Percentiles rank a stretch among this genome's conserved stretches.
Evolutionary conservation across 345 rosid species (phyloP).

Genomic region (Ceriops decandra): DNA sequence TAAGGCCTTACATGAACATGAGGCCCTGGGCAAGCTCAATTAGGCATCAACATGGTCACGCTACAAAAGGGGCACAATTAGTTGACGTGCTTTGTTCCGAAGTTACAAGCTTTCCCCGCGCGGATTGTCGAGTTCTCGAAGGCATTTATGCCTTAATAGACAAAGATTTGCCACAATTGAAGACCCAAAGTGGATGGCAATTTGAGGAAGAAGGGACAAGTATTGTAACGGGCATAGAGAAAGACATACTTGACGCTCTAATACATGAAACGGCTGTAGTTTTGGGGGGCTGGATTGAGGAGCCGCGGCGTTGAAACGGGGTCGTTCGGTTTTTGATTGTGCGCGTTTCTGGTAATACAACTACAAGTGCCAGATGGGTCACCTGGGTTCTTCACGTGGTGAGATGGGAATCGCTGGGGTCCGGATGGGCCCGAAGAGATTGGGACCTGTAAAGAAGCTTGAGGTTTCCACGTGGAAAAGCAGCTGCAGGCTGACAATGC

Average conservation of each 20-base stretch:
- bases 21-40: slow-evolving; percentile 44
- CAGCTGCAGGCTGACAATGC: too few relatives aligned
- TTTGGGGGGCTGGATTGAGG: background rate
- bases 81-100: slow-evolving; percentile 30
- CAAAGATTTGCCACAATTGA: slow-evolving; percentile 42
- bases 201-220: slow-evolving; percentile 56
- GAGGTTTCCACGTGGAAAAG: too few relatives aligned
- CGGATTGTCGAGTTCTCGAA: slow-evolving; percentile 57
- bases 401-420: too few relatives aligned
- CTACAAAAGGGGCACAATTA: slow-evolving; percentile 39
- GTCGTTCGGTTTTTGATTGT: background rate
- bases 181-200: slow-evolving; percentile 11
- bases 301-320: background rate
- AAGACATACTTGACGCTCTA: slow-evolving; percentile 43
- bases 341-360: background rate
- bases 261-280: slow-evolving; percentile 44
- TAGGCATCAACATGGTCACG: background rate
- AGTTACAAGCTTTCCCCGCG: slow-evolving; percentile 40
- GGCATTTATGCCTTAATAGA: slow-evolving; percentile 61
- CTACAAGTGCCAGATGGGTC: too few relatives aligned
- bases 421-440: too few relatives aligned
- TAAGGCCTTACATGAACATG: slow-evolving; percentile 48
- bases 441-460: too few relatives aligned
- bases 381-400: too few relatives aligned
- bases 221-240: slow-evolving; percentile 45